Evolutionary conservation across 208 protist genomes (phyloP), one percentile per base, ranked within the genome.

Genomic region (Leishmania amazonensis): DNA sequence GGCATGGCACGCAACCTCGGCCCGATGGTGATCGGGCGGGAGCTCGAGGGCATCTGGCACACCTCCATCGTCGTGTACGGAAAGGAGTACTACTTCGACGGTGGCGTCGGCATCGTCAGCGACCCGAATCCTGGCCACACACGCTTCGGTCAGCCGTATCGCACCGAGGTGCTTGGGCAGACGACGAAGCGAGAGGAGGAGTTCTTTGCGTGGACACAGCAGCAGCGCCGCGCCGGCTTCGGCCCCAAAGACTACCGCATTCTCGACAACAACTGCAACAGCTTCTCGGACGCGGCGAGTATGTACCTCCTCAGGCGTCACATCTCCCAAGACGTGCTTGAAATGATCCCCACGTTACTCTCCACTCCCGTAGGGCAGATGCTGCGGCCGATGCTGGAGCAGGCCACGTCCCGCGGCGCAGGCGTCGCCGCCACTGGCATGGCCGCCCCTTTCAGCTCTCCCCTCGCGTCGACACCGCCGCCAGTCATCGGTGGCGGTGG

Each of bases 41-140:
- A 88, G 1, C 75, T 99, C 38, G 97, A 99, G 64, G 97, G 87
- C 17, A 96, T 99, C 71, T 99, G 95, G 93, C 98, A 99, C 87
- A 99, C 98, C 3, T 87, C 89, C 71, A 93, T 99, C 60, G 95
- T 99, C 53, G 94, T 97, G 0, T 99, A 95, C 82, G 93, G 88
- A 31, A 89, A 79, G 53, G 97, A 99, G 81, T 99, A 93, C 81
- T 99, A 95, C 83, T 99, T 97, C 83, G 97, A 96, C 74, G 97
- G 98, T 40, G 96, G 95, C 57, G 88, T 95, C 24, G 89, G 93
- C n/a, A 87, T 96, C 68, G 81, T 97, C 60, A 40, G 81, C 9
- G 86, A 88, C 31, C 38, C 77, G 11, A 71, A 65, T 35, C 91
- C 93, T 4, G 89, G 90, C 53, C 78, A 60, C 53, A 98, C 96